These are phyloP conservation scores for Exophiala xenobiotica DNA, from an alignment of 2,329 filamentous ascomycete genomes.

Conservation along the genomic window DNA sequence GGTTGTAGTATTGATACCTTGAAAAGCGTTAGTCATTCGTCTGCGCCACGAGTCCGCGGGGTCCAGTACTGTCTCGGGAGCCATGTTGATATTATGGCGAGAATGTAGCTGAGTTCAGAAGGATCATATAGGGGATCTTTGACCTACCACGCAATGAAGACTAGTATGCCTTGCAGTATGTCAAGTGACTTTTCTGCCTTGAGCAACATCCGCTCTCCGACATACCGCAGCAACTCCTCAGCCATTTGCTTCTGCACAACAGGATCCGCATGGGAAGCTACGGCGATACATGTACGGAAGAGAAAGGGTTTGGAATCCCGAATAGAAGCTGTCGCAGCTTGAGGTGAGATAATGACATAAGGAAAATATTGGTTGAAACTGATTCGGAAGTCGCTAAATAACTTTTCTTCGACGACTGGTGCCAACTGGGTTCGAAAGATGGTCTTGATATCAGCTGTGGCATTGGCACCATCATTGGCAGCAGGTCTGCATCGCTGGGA, in stretches of 20 bases:
- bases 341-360: conserved; percentile 31
- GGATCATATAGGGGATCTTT: background rate
- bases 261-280: conserved; percentile 30
- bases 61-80: too few relatives aligned
- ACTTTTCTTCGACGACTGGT: conserved; percentile 16
- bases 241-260: conserved; percentile 32
- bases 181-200: conserved; percentile 39
- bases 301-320: conserved; percentile 36
- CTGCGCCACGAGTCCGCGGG: too few relatives aligned
- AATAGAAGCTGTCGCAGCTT: conserved; percentile 24
- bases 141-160: conserved; percentile 38
- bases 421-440: conserved; percentile 4
- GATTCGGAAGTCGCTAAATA: conserved; percentile 23
- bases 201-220: conserved; percentile 36
- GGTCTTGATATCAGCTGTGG: background rate
- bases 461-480: background rate
- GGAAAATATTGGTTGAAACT: conserved; percentile 33
- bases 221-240: conserved; percentile 33
- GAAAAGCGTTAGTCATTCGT: too few relatives aligned
- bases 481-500: background rate
- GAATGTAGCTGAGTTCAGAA: background rate
- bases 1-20: conserved; percentile 38
- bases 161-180: conserved; percentile 40
- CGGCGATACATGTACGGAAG: conserved; percentile 38
- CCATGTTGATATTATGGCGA: too few relatives aligned